These are phyloP conservation scores for Roridomyces roridus DNA, from an alignment of 768 basidiomycete species.

Conservation along the genomic window DNA sequence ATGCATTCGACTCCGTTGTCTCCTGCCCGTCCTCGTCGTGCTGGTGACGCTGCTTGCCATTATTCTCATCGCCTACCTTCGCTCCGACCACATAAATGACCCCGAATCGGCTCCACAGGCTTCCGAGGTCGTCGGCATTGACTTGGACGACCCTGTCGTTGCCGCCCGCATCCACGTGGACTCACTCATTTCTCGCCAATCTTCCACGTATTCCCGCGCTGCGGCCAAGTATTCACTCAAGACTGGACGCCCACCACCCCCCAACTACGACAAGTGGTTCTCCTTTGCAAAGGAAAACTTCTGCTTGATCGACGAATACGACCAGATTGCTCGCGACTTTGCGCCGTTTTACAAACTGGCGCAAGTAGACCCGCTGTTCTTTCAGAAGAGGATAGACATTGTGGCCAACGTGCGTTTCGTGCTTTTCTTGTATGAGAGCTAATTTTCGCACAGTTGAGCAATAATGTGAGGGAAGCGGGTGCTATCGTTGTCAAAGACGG, in stretches of 20 bases:
- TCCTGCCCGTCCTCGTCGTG: background rate
- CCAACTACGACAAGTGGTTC: conserved; percentile 18
- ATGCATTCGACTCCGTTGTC: too few relatives aligned
- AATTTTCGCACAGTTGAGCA: background rate
- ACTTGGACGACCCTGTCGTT: background rate
- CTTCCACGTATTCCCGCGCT: conserved; percentile 8
- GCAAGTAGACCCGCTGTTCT: background rate
- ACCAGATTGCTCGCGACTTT: conserved; percentile 14
- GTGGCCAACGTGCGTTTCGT: background rate
- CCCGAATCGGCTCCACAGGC: background rate
- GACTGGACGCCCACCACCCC: conserved; percentile 8
- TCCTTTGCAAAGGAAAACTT: conserved; percentile 2
- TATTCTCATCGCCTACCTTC: background rate
- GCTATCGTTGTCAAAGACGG: background rate
- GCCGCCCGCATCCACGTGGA: background rate
- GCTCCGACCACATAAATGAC: background rate
- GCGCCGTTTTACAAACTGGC: conserved; percentile 6
- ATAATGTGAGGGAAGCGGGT: background rate
- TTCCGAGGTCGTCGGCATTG: background rate
- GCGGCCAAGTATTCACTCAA: conserved; percentile 8
- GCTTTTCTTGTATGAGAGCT: background rate
- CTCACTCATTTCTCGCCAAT: conserved; percentile 15
- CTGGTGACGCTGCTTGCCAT: background rate
- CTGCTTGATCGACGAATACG: conserved; percentile 20
- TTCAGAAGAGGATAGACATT: background rate